These are phyloP conservation scores for Tuber melanosporum DNA, from an alignment of 495 filamentous ascomycete genomes.

Conservation along the genomic window DNA sequence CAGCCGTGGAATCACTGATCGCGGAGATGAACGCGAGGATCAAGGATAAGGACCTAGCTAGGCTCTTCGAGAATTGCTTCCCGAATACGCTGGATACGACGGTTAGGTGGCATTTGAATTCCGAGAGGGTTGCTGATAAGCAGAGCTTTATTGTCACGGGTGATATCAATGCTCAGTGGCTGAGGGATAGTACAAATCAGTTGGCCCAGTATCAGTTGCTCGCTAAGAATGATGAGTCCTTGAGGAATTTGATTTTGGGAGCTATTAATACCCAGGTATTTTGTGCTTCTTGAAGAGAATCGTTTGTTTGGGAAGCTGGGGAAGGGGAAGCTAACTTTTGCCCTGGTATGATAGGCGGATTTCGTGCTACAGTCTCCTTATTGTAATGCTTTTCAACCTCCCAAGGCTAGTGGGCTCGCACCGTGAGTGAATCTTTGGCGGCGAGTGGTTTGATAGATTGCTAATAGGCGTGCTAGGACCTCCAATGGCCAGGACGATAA, in stretches of 20 bases:
- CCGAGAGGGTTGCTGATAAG: conserved; percentile 42
- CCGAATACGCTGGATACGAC: conserved; percentile 94
- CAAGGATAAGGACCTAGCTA: conserved; percentile 79
- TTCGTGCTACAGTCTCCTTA: conserved; percentile 92
- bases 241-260: conserved; percentile 76
- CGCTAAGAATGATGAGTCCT: conserved; percentile 66
- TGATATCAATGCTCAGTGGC: conserved; percentile 98
- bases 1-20: conserved; percentile 81
- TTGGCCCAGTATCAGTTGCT: conserved; percentile 79
- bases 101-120: conserved; percentile 54
- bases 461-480: conserved; percentile 42
- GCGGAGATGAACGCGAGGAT: conserved; percentile 69
- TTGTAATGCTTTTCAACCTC: conserved; percentile 97
- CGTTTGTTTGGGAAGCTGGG: background rate
- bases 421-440: conserved; percentile 41
- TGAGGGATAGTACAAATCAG: conserved; percentile 96
- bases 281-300: conserved; percentile 5
- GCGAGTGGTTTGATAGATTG: background rate
- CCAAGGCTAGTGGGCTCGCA: conserved; percentile 65
- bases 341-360: conserved; percentile 50
- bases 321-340: conserved; percentile 5
- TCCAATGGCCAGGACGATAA: conserved; percentile 70
- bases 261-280: conserved; percentile 84
- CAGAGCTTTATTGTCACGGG: conserved; percentile 97
- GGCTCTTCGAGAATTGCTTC: conserved; percentile 94